Percentiles rank a stretch among this genome's conserved stretches.
Conservation (phyloP, 371 early-diverging fungal species). For the Haplosporangium sp. region DNA sequence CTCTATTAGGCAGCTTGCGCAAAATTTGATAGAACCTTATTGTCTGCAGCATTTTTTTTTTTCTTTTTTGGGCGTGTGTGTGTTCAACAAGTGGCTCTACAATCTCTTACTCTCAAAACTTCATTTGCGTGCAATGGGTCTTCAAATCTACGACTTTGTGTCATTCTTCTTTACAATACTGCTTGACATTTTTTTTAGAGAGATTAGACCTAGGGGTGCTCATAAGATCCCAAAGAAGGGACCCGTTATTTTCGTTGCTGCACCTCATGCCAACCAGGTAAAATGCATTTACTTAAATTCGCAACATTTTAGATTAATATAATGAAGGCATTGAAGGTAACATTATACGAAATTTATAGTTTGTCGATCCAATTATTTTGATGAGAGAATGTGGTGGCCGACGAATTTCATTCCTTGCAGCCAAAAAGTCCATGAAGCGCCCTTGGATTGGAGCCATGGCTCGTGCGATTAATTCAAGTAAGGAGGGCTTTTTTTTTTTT, state of each 20-base stretch:
- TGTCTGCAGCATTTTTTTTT: no score
- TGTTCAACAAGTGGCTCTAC: background rate
- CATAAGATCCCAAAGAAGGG: conserved; percentile 88
- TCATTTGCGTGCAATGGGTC: conserved; percentile 23
- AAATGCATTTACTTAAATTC: background rate
- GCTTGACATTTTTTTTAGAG: conserved; percentile 89
- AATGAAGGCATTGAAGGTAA: no score
- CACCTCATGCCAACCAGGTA: conserved; percentile 96
- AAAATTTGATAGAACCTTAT: no score
- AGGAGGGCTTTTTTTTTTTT: background rate
- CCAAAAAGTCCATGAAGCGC: conserved; percentile 86
- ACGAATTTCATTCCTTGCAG: conserved; percentile 85
- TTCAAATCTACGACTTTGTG: conserved; percentile 64
- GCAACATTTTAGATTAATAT: no score
- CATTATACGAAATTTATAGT: conserved; percentile 57
- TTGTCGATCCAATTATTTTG: conserved; percentile 92
- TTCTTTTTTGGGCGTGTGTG: no score
- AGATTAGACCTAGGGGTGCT: conserved; percentile 85
- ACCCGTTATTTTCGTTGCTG: conserved; percentile 94
- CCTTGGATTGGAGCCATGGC: conserved; percentile 87
- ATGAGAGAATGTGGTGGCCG: conserved; percentile 77
- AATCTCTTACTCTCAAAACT: conserved; percentile 6
- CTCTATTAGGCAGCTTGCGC: no score
- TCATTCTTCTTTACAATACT: conserved; percentile 69
- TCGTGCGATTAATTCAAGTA: conserved; percentile 77